These are phyloP conservation scores for Pseudogymnoascus sp. DNA, from an alignment of 2,329 filamentous ascomycete species.

Conservation along the genomic window DNA sequence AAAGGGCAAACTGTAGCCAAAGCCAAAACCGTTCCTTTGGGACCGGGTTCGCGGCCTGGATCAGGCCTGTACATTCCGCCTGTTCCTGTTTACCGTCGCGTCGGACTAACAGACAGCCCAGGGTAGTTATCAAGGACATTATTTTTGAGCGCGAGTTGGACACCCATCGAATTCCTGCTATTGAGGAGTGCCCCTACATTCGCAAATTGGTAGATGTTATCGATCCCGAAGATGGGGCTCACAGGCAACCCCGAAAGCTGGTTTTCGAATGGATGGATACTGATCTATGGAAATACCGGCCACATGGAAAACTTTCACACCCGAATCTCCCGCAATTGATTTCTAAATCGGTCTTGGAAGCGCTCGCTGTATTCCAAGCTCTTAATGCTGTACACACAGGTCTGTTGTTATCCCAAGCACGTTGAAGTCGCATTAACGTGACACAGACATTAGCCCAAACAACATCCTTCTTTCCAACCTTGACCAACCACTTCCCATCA, in stretches of 20 bases:
- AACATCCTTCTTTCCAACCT: slow-evolving; percentile 20
- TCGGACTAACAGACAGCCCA: neutral
- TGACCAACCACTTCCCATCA: slow-evolving; percentile 13
- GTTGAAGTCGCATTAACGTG: neutral
- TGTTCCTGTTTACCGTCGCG: neutral
- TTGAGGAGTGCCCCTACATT: neutral
- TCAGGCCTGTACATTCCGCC: neutral
- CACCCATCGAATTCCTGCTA: neutral
- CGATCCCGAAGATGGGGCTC: neutral
- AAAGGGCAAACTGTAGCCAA: neutral
- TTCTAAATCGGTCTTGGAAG: neutral
- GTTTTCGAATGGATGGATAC: neutral
- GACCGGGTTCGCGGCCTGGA: neutral
- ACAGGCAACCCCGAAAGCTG: neutral
- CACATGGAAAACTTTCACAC: neutral
- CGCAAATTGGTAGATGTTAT: neutral
- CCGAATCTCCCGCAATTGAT: neutral
- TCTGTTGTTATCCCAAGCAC: neutral
- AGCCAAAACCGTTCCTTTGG: neutral
- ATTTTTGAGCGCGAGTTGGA: neutral
- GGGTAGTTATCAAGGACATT: neutral
- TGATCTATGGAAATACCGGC: neutral
- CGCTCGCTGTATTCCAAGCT: neutral
- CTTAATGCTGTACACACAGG: slow-evolving; percentile 6
- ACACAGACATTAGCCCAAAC: slow-evolving; percentile 19